These are phyloP conservation scores for Exophiala xenobiotica DNA, from an alignment of 2,329 filamentous ascomycete genomes.

Conservation along the genomic window DNA sequence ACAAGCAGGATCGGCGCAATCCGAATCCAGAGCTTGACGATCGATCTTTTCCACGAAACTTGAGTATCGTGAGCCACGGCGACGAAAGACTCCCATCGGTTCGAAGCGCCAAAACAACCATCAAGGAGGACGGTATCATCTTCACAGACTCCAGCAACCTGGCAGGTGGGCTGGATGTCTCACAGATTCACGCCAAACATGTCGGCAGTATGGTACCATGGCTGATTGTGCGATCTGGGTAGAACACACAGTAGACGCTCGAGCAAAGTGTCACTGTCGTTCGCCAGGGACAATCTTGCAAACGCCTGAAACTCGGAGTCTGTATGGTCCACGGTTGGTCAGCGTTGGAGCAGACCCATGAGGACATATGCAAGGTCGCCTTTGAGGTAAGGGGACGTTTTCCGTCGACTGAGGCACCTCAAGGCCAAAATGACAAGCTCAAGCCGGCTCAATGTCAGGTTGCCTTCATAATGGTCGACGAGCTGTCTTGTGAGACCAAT, in stretches of 20 bases:
- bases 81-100: conserved; percentile 38
- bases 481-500: conserved; percentile 3
- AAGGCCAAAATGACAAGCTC: conserved; percentile 28
- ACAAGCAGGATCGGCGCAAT: conserved; percentile 6
- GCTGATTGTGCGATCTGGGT: conserved; percentile 30
- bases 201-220: conserved; percentile 36
- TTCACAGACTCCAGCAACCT: conserved; percentile 41
- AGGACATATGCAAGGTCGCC: conserved; percentile 34
- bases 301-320: conserved; percentile 51
- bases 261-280: conserved; percentile 47
- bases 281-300: conserved; percentile 47
- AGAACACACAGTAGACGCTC: conserved; percentile 48
- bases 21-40: conserved; percentile 6
- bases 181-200: conserved; percentile 40
- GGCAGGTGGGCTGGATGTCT: conserved; percentile 43
- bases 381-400: conserved; percentile 9
- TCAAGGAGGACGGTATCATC: conserved; percentile 43
- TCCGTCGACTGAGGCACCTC: conserved; percentile 28
- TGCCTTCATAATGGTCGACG: conserved; percentile 5
- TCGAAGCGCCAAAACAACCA: conserved; percentile 33
- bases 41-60: conserved; percentile 4
- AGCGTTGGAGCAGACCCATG: conserved; percentile 46
- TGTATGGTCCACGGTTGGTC: conserved; percentile 39
- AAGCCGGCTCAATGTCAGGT: neutral
- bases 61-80: conserved; percentile 2